phyloP scores from a whole-genome alignment of 2,329 filamentous ascomycete species.

The Xylaria sp. region DNA sequence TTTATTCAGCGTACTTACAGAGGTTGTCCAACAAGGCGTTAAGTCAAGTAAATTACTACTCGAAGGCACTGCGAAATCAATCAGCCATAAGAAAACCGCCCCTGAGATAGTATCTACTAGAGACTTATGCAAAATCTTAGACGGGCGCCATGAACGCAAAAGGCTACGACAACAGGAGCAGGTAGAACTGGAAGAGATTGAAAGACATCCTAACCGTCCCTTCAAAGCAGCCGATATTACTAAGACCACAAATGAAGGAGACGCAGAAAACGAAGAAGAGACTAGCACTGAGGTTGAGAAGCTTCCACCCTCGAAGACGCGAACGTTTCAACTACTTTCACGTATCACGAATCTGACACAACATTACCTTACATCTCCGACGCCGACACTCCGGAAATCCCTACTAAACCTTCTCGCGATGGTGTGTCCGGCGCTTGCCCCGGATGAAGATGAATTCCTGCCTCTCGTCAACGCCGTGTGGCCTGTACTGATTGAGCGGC shows the following conservation, averaged over 20 bases:
- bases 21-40: constrained; percentile 84
- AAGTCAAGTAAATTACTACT: constrained; percentile 64
- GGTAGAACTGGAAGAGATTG: constrained; percentile 48
- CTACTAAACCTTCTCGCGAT: constrained; percentile 81
- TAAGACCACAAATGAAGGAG: constrained; percentile 49
- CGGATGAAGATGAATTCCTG: constrained; percentile 83
- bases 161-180: constrained; percentile 46
- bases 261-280: constrained; percentile 50
- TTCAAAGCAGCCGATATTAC: constrained; percentile 49
- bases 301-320: constrained; percentile 73
- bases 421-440: constrained; percentile 75
- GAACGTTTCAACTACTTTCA: constrained; percentile 82
- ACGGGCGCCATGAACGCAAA: constrained; percentile 66
- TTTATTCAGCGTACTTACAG: constrained; percentile 83
- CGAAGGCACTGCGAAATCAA: constrained; percentile 50
- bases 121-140: constrained; percentile 67
- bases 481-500: constrained; percentile 78
- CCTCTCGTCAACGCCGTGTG: constrained; percentile 91
- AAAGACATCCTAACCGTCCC: constrained; percentile 50
- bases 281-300: constrained; percentile 54
- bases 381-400: constrained; percentile 79
- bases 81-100: constrained; percentile 57
- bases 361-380: constrained; percentile 88
- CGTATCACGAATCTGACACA: constrained; percentile 86
- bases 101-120: constrained; percentile 52